Evolutionary conservation across 2,329 filamentous ascomycete species (phyloP), one percentile per base, ranked within the genome.

Genomic region (Hymenoscyphus occultus): DNA sequence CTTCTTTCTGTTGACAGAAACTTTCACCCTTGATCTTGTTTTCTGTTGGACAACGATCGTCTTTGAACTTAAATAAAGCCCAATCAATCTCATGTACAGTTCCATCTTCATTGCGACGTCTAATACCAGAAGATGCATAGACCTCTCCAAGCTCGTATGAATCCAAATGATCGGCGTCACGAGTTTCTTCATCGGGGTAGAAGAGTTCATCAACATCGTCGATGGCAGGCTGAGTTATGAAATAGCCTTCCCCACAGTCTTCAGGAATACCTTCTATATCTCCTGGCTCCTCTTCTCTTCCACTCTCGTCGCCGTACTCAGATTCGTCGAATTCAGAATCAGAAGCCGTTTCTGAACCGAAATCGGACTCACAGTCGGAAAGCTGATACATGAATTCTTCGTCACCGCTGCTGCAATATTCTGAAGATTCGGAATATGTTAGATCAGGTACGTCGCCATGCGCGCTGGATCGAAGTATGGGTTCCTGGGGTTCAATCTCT

Each of bases 31-130:
- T 65, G 28, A 97, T 89, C 12, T 85, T 78, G 71, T 97, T 97
- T 65, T 86, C 84, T 0, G 84, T 81, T 2, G 94, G 91, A 14
- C 88, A 80, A 1, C 94, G 86, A 12, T 88, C 84, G 3, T 88
- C 82, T 12, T 89, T 81, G 68, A 98, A 91, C 70, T 91, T 87
- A 71, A 98, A 93, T 2, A 98, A 80, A 0, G 93, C 93, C 94
- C 94, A 98, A 76, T 98, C 94, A 56, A 98, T 93, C 76, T 98
- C 94, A 75, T 97, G 94, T 5, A 91, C 82, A 31, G 96, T 80
- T 4, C 89, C 88, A 67, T 90, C 83, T 65, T 89, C 84, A 61
- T 81, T 83, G 74, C 90, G 89, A 39, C 94, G 87, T 4, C 92
- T 87, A 65, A 98, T 90, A 6, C 94, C 94, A 28, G 93, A 97